A percentile compares a stretch with the other conserved stretches of the same genome.
Conservation (phyloP, 2,329 filamentous ascomycete genomes). For the Tolypocladium guangdongense region DNA sequence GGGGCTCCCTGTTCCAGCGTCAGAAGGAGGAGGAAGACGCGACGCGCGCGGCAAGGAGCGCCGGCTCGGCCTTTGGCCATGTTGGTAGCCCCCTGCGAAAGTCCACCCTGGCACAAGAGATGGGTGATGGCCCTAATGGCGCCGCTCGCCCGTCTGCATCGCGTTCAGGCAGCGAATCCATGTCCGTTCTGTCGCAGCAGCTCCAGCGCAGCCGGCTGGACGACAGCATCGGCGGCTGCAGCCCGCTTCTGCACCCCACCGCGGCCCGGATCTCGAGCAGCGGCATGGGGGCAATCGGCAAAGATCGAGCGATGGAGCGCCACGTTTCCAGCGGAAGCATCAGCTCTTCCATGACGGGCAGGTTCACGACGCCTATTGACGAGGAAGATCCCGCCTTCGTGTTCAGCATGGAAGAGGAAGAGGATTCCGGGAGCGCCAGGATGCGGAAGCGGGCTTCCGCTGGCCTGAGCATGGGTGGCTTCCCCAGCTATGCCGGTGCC, state of each 20-base stretch:
- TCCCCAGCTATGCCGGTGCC: constrained; percentile 30
- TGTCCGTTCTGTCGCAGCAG: constrained; percentile 51
- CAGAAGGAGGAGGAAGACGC: constrained; percentile 47
- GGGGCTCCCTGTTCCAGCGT: constrained; percentile 49
- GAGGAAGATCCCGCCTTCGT: constrained; percentile 55
- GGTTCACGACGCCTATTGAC: constrained; percentile 54
- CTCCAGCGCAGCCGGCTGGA: constrained; percentile 48
- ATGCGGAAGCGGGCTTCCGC: constrained; percentile 39
- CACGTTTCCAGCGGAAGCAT: constrained; percentile 51
- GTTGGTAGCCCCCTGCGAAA: constrained; percentile 56
- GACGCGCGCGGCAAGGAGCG: constrained; percentile 22
- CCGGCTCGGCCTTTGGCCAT: constrained; percentile 50
- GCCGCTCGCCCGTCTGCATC: constrained; percentile 23
- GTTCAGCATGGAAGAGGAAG: constrained; percentile 55
- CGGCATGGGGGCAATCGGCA: constrained; percentile 26
- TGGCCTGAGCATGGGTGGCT: constrained; percentile 26
- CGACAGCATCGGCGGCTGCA: constrained; percentile 32
- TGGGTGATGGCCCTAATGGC: constrained; percentile 25
- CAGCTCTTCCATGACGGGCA: constrained; percentile 39
- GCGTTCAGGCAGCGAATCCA: constrained; percentile 36
- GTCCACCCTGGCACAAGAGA: constrained; percentile 46
- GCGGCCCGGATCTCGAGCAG: constrained; percentile 29
- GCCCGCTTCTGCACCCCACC: constrained; percentile 40
- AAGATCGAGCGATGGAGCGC: constrained; percentile 37
- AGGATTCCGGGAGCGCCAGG: constrained; percentile 35